phyloP scores from a whole-genome alignment of 768 basidiomycete species.

The Hericium coralloides region DNA sequence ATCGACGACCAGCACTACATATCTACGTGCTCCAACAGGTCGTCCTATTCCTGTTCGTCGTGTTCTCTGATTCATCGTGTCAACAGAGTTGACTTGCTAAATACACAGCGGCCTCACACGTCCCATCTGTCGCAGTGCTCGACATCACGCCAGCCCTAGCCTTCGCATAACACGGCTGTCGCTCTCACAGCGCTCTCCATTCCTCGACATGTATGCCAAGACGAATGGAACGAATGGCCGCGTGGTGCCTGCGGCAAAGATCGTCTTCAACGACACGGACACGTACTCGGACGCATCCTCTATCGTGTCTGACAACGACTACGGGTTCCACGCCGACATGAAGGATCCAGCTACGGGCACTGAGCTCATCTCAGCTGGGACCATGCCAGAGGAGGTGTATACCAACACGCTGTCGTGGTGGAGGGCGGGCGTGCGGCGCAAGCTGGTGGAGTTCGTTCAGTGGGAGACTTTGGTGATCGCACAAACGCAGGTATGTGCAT shows the following conservation, averaged over 20 bases:
- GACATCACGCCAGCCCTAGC: too few relatives aligned
- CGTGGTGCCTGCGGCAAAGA: background rate
- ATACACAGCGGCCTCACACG: too few relatives aligned
- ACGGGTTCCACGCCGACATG: background rate
- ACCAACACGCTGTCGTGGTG: slow-evolving; percentile 53
- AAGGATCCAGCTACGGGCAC: background rate
- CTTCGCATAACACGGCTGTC: too few relatives aligned
- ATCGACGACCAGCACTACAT: too few relatives aligned
- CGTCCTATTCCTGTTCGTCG: too few relatives aligned
- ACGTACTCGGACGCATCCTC: background rate
- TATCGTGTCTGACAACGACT: background rate
- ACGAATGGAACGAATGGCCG: background rate
- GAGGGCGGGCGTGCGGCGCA: slow-evolving; percentile 51
- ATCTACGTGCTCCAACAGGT: too few relatives aligned
- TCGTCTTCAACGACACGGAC: background rate
- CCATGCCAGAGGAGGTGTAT: slow-evolving; percentile 44
- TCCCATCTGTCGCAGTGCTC: too few relatives aligned
- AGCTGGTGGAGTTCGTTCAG: slow-evolving; percentile 42
- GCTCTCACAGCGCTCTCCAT: too few relatives aligned
- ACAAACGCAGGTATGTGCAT: slow-evolving; percentile 48
- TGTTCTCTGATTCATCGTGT: too few relatives aligned
- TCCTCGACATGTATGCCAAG: too few relatives aligned
- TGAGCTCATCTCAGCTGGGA: slow-evolving; percentile 15
- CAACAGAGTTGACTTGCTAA: too few relatives aligned
- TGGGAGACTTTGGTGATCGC: slow-evolving; percentile 56